phyloP scores from a whole-genome alignment of 192 early-diverging fungal species.

The Cladochytrium replicatum region DNA sequence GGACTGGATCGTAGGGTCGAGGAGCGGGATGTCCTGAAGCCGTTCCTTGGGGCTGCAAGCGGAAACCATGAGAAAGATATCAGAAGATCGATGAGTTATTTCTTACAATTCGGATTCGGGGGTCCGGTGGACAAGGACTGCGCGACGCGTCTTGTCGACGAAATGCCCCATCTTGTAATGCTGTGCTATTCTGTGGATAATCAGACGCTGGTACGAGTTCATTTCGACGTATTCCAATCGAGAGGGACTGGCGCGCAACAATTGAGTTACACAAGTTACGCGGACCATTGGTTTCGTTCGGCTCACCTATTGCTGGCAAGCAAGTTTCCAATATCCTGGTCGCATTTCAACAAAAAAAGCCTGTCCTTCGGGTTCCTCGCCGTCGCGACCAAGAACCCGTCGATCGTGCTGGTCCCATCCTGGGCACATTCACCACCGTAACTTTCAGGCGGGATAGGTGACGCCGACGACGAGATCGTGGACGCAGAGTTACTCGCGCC shows the following conservation, averaged over 20 bases:
- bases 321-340: conserved; percentile 51
- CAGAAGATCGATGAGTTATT: background rate
- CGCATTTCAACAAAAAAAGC: conserved; percentile 57
- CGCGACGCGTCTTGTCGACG: conserved; percentile 39
- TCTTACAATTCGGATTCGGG: conserved; percentile 49
- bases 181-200: conserved; percentile 60
- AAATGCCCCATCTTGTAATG: conserved; percentile 57
- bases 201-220: conserved; percentile 66
- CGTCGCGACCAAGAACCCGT: conserved; percentile 51
- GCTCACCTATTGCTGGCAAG: conserved; percentile 46
- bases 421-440: too few relatives aligned
- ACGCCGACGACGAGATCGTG: too few relatives aligned
- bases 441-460: too few relatives aligned
- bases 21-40: background rate
- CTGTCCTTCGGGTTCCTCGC: conserved; percentile 54
- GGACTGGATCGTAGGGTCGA: background rate
- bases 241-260: conserved; percentile 28
- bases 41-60: background rate
- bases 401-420: too few relatives aligned
- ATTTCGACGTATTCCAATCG: conserved; percentile 52
- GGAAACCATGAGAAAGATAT: background rate
- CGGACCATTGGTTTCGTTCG: background rate
- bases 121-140: conserved; percentile 48
- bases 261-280: background rate
- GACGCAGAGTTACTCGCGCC: too few relatives aligned